Evolutionary conservation across 306 rosid genomes (phyloP), one percentile per base, ranked within the genome.

Genomic region (Vigna reflexopilosa): DNA sequence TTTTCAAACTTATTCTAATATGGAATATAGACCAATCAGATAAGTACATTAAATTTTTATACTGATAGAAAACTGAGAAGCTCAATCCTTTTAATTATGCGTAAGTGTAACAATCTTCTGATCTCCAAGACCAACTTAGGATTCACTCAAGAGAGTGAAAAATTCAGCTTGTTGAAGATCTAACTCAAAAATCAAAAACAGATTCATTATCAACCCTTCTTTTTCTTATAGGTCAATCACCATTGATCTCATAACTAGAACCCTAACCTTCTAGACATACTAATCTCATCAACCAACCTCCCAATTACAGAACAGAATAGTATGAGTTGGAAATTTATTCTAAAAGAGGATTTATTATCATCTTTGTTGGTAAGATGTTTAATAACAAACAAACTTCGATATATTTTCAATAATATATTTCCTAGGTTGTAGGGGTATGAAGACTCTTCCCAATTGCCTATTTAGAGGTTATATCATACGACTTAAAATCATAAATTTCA

Each of bases 401-500:
- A 34, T 34, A 13, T 34, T 14, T 48, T 34, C 6, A 45, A 69
- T 8, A 19, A 10, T 57, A 40, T 38, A 67, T 48, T 22, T 14
- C 73, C 8, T 77, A 15, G 66, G 17, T 44, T 20, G 30, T 13
- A 51, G 40, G 54, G 67, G 5, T 24, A 40, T 42, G 51, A 80
- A 52, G 68, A 54, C 30, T 42, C 55, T 30, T 66, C 42, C 48
- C 52, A 14, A 20, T 36, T 9, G 54, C 40, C 36, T 66, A 66
- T 38, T 62, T 76, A 40, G 16, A 19, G 44, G 55, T 14, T 11
- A 66, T 77, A 56, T 3, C 9, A 69, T 17, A 51, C 59, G 47
- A 57, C 76, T 63, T 51, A 66, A 22, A 70, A 79, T 26, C 47
- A 67, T 73, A 65, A 47, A 8, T 13, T 38, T 38, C 58, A 32